A percentile compares a stretch with the other conserved stretches of the same genome.
These are phyloP conservation scores for Cladosporium sp. DNA, from an alignment of 2,329 filamentous ascomycete genomes.

Conservation along the genomic window DNA sequence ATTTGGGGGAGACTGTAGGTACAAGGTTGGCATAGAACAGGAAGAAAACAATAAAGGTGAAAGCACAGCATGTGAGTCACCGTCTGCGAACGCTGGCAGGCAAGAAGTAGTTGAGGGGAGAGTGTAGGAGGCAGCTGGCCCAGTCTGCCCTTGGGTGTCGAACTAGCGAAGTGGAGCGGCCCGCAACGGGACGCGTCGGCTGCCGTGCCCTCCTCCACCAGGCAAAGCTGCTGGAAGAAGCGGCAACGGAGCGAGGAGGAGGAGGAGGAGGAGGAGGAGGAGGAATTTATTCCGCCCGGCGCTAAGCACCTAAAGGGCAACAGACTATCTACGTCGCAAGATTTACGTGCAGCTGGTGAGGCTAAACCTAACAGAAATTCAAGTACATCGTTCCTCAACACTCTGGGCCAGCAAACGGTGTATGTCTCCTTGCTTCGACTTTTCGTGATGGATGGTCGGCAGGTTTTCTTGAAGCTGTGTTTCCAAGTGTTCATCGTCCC, in stretches of 20 bases:
- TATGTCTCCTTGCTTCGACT: too few relatives aligned
- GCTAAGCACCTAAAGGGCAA: constrained; percentile 1
- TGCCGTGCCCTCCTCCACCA: too few relatives aligned
- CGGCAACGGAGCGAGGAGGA: too few relatives aligned
- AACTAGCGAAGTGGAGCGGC: background rate
- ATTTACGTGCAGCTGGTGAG: background rate
- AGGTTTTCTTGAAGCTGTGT: background rate
- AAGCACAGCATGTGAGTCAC: background rate
- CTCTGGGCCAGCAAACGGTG: too few relatives aligned
- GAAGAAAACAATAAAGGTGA: background rate
- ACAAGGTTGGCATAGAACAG: background rate
- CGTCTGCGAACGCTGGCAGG: too few relatives aligned
- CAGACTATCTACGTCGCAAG: background rate
- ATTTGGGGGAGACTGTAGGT: background rate
- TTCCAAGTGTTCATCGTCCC: constrained; percentile 4
- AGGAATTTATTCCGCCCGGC: background rate
- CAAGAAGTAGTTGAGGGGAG: background rate
- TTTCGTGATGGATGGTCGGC: background rate
- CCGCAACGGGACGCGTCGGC: background rate
- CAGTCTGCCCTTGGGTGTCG: background rate
- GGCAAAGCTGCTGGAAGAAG: too few relatives aligned
- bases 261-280: too few relatives aligned
- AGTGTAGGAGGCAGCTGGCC: background rate
- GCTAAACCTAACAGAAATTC: too few relatives aligned
- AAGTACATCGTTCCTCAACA: too few relatives aligned